A percentile compares a stretch with the other conserved stretches of the same genome.
Evolutionary conservation across 164 flowering plant species (phyloP).

Genomic region (Taxillus chinensis): DNA sequence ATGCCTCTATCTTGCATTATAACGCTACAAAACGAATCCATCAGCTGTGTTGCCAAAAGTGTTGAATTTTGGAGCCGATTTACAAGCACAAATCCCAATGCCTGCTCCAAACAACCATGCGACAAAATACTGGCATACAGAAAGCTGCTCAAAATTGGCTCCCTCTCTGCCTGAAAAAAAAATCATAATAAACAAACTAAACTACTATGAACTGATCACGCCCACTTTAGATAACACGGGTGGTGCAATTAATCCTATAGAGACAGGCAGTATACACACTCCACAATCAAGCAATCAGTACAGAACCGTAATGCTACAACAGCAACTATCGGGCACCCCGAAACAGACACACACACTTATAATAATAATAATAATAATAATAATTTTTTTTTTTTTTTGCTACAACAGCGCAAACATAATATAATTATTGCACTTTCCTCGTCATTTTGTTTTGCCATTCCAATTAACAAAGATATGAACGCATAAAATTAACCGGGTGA

Average conservation of each 20-base stretch:
- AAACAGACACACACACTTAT: too few relatives aligned
- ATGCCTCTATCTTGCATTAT: constrained; percentile 52
- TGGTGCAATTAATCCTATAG: neutral
- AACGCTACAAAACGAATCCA: constrained; percentile 65
- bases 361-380: too few relatives aligned
- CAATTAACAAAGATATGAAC: neutral
- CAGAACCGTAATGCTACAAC: too few relatives aligned
- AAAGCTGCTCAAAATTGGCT: constrained; percentile 81
- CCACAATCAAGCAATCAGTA: too few relatives aligned
- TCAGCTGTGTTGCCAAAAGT: constrained; percentile 62
- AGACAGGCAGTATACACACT: too few relatives aligned
- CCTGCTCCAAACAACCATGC: constrained; percentile 69
- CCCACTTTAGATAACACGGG: neutral
- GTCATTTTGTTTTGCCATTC: neutral
- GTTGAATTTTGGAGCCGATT: constrained; percentile 69
- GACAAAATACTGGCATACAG: constrained; percentile 74
- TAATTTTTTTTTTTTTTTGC: too few relatives aligned
- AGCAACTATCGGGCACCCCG: too few relatives aligned
- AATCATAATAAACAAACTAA: neutral
- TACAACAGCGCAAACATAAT: neutral
- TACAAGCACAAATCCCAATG: constrained; percentile 73
- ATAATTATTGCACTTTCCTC: neutral
- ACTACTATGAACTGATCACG: neutral
- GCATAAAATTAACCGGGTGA: neutral
- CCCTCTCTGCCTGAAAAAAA: constrained; percentile 79